A percentile compares a stretch with the other conserved stretches of the same genome.
phyloP scores from a whole-genome alignment of 2,329 filamentous ascomycete genomes.

The Ophiostoma sp. region DNA sequence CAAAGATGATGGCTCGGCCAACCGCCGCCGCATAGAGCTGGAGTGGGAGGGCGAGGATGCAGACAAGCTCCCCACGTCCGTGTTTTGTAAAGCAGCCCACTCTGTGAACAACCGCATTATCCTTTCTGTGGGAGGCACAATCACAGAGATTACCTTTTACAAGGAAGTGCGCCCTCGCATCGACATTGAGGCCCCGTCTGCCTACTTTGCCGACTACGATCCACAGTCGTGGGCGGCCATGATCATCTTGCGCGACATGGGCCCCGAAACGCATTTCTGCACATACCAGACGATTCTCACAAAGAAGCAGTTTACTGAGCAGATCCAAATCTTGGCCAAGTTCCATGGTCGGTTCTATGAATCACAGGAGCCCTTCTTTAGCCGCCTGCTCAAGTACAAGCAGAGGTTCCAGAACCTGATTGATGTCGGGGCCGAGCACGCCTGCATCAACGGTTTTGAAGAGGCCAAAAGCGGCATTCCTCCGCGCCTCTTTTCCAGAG shows the following conservation, averaged over 20 bases:
- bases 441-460: not conserved
- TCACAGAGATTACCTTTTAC: not conserved
- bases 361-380: not conserved
- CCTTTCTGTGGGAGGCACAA: not conserved
- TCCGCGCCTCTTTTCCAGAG: not conserved
- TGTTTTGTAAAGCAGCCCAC: not conserved
- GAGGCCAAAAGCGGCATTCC: not conserved
- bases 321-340: not conserved
- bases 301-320: not conserved
- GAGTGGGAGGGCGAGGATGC: not conserved
- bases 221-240: not conserved
- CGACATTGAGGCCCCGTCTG: not conserved
- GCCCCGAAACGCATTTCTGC: not conserved
- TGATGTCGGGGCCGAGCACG: not conserved
- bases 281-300: not conserved
- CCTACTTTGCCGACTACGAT: not conserved
- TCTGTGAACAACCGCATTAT: constrained; percentile 2
- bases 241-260: not conserved
- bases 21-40: not conserved
- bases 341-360: not conserved
- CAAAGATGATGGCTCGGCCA: not conserved
- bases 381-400: not conserved
- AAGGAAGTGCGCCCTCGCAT: not conserved
- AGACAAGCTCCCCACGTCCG: not conserved
- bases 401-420: not conserved